Evolutionary conservation across 2,329 filamentous ascomycete genomes (phyloP).

Genomic region (Diaporthe citri): DNA sequence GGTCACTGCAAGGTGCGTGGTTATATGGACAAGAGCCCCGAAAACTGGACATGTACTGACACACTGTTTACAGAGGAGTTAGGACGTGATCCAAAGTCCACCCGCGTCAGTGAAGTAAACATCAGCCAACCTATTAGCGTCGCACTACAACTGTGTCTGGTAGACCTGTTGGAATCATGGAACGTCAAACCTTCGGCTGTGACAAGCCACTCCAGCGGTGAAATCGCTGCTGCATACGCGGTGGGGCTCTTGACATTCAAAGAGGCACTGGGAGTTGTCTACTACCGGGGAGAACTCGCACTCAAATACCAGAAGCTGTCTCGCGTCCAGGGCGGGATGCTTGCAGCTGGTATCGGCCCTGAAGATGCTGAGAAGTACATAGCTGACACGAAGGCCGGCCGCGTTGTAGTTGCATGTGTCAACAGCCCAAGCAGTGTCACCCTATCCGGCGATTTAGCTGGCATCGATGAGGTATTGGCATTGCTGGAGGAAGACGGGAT

Average conservation of each 20-base stretch:
- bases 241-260: conserved; percentile 41
- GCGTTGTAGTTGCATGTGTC: conserved; percentile 33
- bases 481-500: conserved; percentile 44
- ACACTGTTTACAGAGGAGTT: conserved; percentile 32
- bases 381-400: neutral
- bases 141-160: conserved; percentile 60
- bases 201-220: conserved; percentile 55
- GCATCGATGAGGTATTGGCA: conserved; percentile 44
- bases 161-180: conserved; percentile 51
- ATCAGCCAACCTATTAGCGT: conserved; percentile 56
- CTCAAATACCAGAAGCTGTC: conserved; percentile 35
- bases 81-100: conserved; percentile 36
- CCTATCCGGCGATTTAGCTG: conserved; percentile 48
- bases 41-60: neutral
- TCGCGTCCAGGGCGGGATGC: conserved; percentile 16
- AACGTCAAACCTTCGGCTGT: conserved; percentile 49
- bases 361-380: conserved; percentile 22
- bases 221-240: conserved; percentile 57
- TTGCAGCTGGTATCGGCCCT: neutral
- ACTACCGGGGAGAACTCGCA: neutral
- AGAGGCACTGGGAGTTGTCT: neutral
- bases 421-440: conserved; percentile 49
- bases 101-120: conserved; percentile 49
- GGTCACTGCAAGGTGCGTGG: conserved; percentile 41
- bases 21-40: neutral